Conservation (phyloP, 768 basidiomycete genomes). For the Trametes cingulata region DNA sequence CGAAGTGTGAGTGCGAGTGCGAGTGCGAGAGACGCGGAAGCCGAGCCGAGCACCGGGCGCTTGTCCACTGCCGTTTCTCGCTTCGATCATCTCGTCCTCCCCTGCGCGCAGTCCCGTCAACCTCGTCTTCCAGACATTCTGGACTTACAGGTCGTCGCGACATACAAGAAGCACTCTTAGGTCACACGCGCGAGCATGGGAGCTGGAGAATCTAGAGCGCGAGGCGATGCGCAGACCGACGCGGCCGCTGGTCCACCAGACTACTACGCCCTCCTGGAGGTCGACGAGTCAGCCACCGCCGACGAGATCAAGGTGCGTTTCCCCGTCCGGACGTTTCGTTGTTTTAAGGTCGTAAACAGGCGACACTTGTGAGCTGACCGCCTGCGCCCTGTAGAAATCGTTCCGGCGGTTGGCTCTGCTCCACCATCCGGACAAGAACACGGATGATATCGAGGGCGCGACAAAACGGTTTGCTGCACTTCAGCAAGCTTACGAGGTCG, state of each 20-base stretch:
- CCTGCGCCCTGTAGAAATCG: slow-evolving; percentile 52
- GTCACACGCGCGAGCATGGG: slow-evolving; percentile 52
- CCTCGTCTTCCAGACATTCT: not conserved
- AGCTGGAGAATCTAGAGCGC: slow-evolving; percentile 61
- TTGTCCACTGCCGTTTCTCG: not conserved
- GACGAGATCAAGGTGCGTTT: slow-evolving; percentile 84
- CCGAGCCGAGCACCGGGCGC: not conserved
- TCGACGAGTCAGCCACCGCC: slow-evolving; percentile 77
- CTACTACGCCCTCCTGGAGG: slow-evolving; percentile 81
- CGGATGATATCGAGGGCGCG: slow-evolving; percentile 77
- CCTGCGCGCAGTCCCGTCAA: not conserved
- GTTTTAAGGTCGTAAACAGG: no score
- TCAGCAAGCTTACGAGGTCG: slow-evolving; percentile 95
- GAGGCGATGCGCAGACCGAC: slow-evolving; percentile 26
- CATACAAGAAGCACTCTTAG: not conserved
- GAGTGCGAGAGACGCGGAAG: not conserved
- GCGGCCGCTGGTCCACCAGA: slow-evolving; percentile 43
- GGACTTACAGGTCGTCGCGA: not conserved
- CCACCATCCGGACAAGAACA: slow-evolving; percentile 89
- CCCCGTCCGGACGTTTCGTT: no score
- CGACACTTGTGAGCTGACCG: no score
- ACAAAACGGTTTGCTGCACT: slow-evolving; percentile 84
- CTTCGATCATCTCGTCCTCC: not conserved
- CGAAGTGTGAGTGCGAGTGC: not conserved
- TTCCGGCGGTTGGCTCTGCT: slow-evolving; percentile 84